Conservation (phyloP, 306 rosid species). For the Acacia acuminata region DNA sequence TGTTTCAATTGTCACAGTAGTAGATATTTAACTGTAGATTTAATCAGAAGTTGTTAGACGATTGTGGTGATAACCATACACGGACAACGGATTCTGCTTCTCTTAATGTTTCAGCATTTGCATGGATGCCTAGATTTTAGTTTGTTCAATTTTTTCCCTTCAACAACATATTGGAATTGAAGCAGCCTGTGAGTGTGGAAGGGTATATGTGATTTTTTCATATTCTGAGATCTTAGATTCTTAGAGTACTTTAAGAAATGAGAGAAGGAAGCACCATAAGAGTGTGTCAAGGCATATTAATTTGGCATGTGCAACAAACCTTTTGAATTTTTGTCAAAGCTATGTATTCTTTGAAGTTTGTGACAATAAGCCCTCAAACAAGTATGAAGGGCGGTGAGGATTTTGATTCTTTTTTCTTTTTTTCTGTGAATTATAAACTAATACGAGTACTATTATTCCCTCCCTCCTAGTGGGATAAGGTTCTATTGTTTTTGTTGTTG, state of each 20-base stretch:
- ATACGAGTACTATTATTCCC: neutral
- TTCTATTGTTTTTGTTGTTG: no score
- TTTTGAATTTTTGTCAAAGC: neutral
- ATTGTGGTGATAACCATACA: no score
- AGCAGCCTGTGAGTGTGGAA: neutral
- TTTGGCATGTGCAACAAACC: neutral
- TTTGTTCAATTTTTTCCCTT: slow-evolving; percentile 2
- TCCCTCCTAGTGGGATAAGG: no score
- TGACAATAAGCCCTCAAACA: neutral
- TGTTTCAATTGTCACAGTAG: slow-evolving; percentile 10
- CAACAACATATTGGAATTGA: slow-evolving; percentile 12
- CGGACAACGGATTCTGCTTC: neutral
- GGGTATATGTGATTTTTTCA: neutral
- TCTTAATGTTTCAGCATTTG: slow-evolving; percentile 1
- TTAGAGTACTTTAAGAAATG: neutral
- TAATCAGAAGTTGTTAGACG: neutral
- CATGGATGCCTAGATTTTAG: neutral
- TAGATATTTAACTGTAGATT: slow-evolving; percentile 2
- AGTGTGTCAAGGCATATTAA: neutral
- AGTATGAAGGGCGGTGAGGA: neutral
- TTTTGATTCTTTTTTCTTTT: neutral
- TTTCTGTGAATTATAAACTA: neutral
- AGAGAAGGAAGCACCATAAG: neutral
- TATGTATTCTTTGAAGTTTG: neutral
- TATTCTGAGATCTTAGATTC: no score